phyloP scores from a whole-genome alignment of 1,284 basidiomycete genomes.

The Leccinum variabile region DNA sequence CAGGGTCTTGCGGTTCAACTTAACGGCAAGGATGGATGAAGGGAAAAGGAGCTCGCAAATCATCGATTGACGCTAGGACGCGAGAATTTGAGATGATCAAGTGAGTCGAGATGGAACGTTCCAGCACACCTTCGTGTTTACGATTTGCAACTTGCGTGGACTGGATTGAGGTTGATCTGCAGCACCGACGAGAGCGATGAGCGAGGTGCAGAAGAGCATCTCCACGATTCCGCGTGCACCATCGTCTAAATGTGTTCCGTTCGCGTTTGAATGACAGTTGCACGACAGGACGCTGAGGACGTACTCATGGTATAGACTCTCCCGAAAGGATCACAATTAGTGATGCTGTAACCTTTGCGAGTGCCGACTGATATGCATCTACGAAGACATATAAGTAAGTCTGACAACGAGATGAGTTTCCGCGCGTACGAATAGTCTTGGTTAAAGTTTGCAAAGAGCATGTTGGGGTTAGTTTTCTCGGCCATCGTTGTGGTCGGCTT shows the following conservation, averaged over 20 bases:
- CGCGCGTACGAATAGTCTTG: conserved; percentile 78
- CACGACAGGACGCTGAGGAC: conserved; percentile 33
- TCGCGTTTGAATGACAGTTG: not conserved
- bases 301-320: conserved; percentile 92
- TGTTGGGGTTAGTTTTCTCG: conserved; percentile 42
- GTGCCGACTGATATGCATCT: conserved; percentile 95
- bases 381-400: conserved; percentile 1
- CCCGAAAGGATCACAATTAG: conserved; percentile 97
- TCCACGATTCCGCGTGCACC: conserved; percentile 95
- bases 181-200: conserved; percentile 94
- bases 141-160: conserved; percentile 92
- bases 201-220: conserved; percentile 98
- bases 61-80: conserved; percentile 85
- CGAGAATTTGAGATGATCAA: not conserved
- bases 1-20: conserved; percentile 94
- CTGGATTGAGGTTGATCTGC: conserved; percentile 87
- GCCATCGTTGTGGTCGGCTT: conserved; percentile 28
- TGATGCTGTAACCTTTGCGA: conserved; percentile 93
- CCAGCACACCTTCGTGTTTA: conserved; percentile 87
- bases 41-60: conserved; percentile 99
- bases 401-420: not conserved
- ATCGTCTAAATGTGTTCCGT: conserved; percentile 56
- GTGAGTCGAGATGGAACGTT: not conserved
- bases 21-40: conserved; percentile 92
- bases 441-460: conserved; percentile 87